Percentiles rank a stretch among this genome's conserved stretches.
phyloP scores from a whole-genome alignment of 305 asterid genomes.

The Fraxinus baroniana region DNA sequence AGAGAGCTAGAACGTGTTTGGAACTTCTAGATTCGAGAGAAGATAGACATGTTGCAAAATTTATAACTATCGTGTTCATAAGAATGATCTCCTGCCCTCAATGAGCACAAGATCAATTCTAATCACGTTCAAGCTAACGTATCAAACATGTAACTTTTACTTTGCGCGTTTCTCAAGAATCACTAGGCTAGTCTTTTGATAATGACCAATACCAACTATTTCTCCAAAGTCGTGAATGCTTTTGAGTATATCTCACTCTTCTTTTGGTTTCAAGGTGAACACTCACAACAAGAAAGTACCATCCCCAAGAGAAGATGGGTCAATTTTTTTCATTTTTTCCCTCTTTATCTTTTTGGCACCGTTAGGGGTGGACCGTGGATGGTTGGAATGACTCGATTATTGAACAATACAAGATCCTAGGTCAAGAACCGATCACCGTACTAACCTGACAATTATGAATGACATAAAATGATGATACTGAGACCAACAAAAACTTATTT shows the following conservation, averaged over 20 bases:
- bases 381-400: background rate
- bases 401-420: background rate
- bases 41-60: background rate
- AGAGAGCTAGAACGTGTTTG: background rate
- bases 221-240: background rate
- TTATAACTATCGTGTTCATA: background rate
- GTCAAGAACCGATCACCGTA: background rate
- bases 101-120: background rate
- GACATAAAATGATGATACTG: background rate
- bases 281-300: background rate
- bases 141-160: background rate
- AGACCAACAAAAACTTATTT: background rate
- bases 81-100: background rate
- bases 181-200: background rate
- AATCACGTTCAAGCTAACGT: background rate
- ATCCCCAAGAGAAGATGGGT: background rate
- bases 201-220: slow-evolving; percentile 1
- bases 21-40: background rate
- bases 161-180: background rate
- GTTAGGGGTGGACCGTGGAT: background rate
- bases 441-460: background rate
- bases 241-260: background rate
- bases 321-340: background rate
- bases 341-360: background rate
- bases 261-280: background rate